Conservation (phyloP, 345 rosid genomes). For the Durio zibethinus region DNA sequence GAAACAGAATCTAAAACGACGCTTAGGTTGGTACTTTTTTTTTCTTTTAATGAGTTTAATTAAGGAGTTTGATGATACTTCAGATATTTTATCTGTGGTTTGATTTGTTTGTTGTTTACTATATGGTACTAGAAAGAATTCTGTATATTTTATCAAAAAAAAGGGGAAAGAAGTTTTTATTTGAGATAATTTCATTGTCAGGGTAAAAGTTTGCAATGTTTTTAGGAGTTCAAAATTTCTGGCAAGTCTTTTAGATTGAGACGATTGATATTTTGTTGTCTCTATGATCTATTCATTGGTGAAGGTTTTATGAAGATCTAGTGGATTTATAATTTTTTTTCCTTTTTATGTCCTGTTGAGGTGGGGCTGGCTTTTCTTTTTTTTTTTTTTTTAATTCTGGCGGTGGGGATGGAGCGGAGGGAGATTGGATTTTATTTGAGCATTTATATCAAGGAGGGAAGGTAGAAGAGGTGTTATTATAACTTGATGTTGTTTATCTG, state of each 20-base stretch:
- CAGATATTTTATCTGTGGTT: background rate
- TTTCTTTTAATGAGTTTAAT: background rate
- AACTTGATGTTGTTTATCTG: background rate
- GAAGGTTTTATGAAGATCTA: background rate
- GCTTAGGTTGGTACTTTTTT: constrained; percentile 58
- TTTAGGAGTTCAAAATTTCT: background rate
- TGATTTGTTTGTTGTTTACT: background rate
- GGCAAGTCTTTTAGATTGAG: background rate
- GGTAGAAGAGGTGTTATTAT: background rate
- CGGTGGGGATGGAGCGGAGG: too few relatives aligned
- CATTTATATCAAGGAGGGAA: background rate
- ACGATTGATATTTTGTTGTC: background rate
- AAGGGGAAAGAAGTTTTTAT: background rate
- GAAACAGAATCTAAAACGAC: constrained; percentile 78
- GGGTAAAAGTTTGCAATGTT: background rate
- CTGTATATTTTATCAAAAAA: background rate
- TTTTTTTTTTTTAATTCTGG: too few relatives aligned
- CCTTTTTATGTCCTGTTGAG: background rate
- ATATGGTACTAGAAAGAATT: background rate
- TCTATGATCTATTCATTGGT: background rate
- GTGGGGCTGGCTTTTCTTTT: too few relatives aligned
- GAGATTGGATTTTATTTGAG: background rate
- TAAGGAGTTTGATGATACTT: background rate
- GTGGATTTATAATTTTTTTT: background rate
- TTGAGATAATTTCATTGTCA: background rate